phyloP scores from a whole-genome alignment of 1,139 yeast species.

The Yamadazyma triangularis region DNA sequence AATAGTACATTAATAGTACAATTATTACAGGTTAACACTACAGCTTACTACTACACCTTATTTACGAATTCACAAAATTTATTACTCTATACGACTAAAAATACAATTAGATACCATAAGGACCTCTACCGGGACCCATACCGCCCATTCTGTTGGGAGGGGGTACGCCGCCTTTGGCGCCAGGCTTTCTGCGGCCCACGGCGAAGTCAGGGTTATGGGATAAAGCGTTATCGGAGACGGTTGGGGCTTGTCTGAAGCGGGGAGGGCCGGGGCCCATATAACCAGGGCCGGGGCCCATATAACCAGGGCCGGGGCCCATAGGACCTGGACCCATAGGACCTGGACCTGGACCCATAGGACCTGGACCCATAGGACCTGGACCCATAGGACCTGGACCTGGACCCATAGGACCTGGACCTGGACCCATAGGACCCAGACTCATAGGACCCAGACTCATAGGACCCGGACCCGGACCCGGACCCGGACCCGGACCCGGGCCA shows the following conservation, averaged over 20 bases:
- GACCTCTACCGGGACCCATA: conserved; percentile 13
- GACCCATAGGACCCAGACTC: conserved; percentile 5
- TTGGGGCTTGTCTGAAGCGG: conserved; percentile 22
- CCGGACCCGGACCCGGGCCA: too few relatives aligned
- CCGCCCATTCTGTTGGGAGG: conserved; percentile 2
- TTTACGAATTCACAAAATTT: too few relatives aligned
- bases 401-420: too few relatives aligned
- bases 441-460: conserved; percentile 2
- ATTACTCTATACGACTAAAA: too few relatives aligned
- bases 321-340: too few relatives aligned
- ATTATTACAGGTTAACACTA: too few relatives aligned
- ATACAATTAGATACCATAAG: conserved; percentile 16
- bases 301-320: background rate
- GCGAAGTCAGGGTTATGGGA: conserved; percentile 52
- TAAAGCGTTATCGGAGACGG: conserved; percentile 46
- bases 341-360: too few relatives aligned
- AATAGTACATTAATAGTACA: too few relatives aligned
- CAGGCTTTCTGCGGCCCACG: too few relatives aligned
- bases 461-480: too few relatives aligned
- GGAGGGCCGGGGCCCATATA: background rate
- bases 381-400: too few relatives aligned
- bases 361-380: background rate
- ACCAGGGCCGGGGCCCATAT: background rate
- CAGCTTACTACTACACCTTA: too few relatives aligned
- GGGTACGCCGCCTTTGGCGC: conserved; percentile 8